Conservation (phyloP, 2,329 filamentous ascomycete species). For the Colletotrichum orchidophilum region DNA sequence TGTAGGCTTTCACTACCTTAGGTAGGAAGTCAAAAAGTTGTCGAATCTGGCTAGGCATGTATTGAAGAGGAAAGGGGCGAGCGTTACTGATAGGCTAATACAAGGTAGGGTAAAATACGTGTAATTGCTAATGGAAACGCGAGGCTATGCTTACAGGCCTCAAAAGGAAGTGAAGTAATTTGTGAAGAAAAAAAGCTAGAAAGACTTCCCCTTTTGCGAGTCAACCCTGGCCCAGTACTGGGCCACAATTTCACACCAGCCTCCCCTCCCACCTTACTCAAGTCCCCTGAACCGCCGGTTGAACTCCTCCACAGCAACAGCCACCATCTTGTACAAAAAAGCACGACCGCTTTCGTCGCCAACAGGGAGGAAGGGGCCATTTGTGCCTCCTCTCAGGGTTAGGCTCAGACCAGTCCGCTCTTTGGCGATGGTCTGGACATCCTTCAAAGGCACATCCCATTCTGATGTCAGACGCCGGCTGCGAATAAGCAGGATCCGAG, state of each 20-base stretch:
- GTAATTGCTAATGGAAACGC: slow-evolving; percentile 6
- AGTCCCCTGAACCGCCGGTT: slow-evolving; percentile 66
- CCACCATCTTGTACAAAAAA: slow-evolving; percentile 73
- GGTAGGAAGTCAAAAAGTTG: neutral
- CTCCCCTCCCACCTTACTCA: slow-evolving; percentile 39
- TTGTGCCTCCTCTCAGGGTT: slow-evolving; percentile 86
- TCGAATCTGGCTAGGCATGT: neutral
- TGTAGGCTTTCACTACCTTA: no score
- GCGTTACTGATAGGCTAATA: neutral
- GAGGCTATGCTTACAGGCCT: slow-evolving; percentile 20
- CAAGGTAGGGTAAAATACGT: neutral
- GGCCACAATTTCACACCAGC: neutral
- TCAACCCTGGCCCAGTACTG: no score
- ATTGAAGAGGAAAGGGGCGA: neutral
- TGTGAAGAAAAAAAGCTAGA: neutral
- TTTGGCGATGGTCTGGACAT: slow-evolving; percentile 96
- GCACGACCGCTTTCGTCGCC: slow-evolving; percentile 80
- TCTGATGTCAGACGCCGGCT: slow-evolving; percentile 87
- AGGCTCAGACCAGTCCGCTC: slow-evolving; percentile 94
- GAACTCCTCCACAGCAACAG: slow-evolving; percentile 73
- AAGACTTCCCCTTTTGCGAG: neutral
- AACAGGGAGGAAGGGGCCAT: slow-evolving; percentile 94
- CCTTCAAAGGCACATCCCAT: slow-evolving; percentile 96
- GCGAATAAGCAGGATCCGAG: slow-evolving; percentile 88
- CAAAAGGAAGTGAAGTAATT: neutral